Conservation (phyloP, 78 protist species). For the Dictyostelium brefeldianum region DNA sequence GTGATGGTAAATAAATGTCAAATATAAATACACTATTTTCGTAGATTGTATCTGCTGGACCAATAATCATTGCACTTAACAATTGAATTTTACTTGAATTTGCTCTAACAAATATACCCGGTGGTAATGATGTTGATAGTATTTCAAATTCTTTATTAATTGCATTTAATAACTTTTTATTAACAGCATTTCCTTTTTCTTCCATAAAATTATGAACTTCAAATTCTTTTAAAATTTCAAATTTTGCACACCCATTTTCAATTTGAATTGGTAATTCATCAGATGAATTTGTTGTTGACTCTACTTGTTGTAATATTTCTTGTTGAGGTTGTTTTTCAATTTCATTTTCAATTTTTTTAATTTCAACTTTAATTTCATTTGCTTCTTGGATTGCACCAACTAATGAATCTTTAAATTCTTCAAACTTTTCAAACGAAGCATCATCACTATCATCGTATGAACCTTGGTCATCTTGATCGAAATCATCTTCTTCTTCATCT, state of each 20-base stretch:
- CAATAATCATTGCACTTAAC: conserved; percentile 58
- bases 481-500: conserved; percentile 24
- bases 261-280: not conserved
- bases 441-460: not conserved
- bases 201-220: conserved; percentile 7
- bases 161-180: not conserved
- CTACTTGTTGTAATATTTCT: not conserved
- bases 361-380: not conserved
- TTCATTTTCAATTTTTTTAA: not conserved
- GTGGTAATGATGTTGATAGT: conserved; percentile 40
- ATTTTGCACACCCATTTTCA: not conserved
- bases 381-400: not conserved
- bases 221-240: not conserved
- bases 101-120: conserved; percentile 67
- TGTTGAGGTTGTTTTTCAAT: not conserved
- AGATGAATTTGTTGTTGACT: not conserved
- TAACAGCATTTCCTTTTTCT: not conserved
- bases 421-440: not conserved
- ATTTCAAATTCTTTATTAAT: conserved; percentile 41
- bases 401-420: not conserved
- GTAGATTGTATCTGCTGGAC: conserved; percentile 77
- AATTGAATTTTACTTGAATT: conserved; percentile 30
- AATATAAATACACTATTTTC: conserved; percentile 74
- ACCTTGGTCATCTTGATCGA: not conserved
- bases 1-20: conserved; percentile 59